Percentiles rank a stretch among this genome's conserved stretches.
These are phyloP conservation scores for Brachypodium distachyon DNA, from an alignment of 202 grass and related monocot genomes.

Conservation along the genomic window DNA sequence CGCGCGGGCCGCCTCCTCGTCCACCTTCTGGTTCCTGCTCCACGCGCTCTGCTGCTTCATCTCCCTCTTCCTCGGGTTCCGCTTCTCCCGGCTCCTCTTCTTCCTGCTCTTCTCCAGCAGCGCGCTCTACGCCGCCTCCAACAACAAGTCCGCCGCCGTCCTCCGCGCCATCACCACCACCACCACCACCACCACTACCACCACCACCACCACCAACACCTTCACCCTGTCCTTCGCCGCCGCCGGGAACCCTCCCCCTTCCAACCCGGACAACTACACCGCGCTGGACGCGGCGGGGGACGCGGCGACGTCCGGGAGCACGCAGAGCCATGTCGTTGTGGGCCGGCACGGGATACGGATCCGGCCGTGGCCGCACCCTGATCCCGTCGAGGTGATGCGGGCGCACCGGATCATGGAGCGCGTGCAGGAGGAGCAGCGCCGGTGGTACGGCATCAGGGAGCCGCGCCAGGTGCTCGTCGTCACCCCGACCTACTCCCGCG, in stretches of 20 bases:
- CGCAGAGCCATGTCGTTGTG: slow-evolving; percentile 77
- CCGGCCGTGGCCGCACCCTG: slow-evolving; percentile 82
- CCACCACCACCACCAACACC: slow-evolving; percentile 29
- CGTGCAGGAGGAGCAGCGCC: slow-evolving; percentile 85
- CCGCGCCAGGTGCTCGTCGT: slow-evolving; percentile 53
- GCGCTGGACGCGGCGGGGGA: background rate
- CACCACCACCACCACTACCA: fast-evolving
- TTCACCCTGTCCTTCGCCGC: slow-evolving; percentile 63
- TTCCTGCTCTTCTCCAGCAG: slow-evolving; percentile 62
- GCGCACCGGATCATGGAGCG: slow-evolving; percentile 84
- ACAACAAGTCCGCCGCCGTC: slow-evolving; percentile 27
- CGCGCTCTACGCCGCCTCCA: slow-evolving; percentile 45
- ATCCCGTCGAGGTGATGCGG: slow-evolving; percentile 76
- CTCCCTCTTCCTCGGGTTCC: slow-evolving; percentile 86
- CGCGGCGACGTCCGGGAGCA: background rate
- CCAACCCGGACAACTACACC: slow-evolving; percentile 6
- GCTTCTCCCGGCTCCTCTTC: slow-evolving; percentile 77
- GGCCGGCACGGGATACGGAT: slow-evolving; percentile 88
- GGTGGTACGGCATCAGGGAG: slow-evolving; percentile 72
- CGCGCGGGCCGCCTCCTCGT: background rate
- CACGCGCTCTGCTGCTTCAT: slow-evolving; percentile 71
- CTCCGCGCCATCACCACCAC: slow-evolving; percentile 56
- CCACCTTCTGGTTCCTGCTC: slow-evolving; percentile 72
- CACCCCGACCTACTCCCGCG: slow-evolving; percentile 74
- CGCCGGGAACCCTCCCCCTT: slow-evolving; percentile 7